phyloP scores from a whole-genome alignment of 495 filamentous ascomycete genomes.

The Trichodelitschia bisporula region DNA sequence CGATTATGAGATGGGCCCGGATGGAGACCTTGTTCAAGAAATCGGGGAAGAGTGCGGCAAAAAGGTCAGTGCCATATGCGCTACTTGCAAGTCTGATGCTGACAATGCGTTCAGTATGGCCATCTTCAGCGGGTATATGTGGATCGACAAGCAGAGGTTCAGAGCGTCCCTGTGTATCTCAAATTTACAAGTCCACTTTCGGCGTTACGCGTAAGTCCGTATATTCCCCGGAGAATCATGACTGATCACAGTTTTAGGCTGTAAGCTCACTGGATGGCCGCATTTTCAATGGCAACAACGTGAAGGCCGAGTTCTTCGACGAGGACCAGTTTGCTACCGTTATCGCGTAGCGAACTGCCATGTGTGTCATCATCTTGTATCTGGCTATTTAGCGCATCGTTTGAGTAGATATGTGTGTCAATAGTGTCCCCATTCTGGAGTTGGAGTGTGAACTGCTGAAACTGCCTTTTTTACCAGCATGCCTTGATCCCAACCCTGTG shows the following conservation, averaged over 20 bases:
- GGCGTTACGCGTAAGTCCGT: slow-evolving; percentile 44
- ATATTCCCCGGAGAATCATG: background rate
- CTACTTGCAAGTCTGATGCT: too few relatives aligned
- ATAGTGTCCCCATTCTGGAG: too few relatives aligned
- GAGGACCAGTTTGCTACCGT: slow-evolving; percentile 1
- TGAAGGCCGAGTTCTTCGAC: slow-evolving; percentile 3
- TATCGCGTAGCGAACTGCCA: too few relatives aligned
- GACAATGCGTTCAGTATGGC: too few relatives aligned
- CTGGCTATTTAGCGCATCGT: too few relatives aligned
- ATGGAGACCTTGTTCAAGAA: slow-evolving; percentile 56
- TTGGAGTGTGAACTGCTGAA: too few relatives aligned
- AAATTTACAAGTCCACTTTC: slow-evolving; percentile 64
- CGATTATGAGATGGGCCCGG: slow-evolving; percentile 38
- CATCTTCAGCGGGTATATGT: slow-evolving; percentile 65
- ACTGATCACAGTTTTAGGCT: slow-evolving; percentile 1
- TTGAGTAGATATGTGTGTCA: too few relatives aligned
- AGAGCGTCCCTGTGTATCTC: slow-evolving; percentile 52
- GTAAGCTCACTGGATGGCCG: slow-evolving; percentile 3
- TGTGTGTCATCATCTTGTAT: too few relatives aligned
- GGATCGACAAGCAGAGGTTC: slow-evolving; percentile 20
- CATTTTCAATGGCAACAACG: slow-evolving; percentile 2
- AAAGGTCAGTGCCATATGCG: too few relatives aligned
- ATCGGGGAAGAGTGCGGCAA: slow-evolving; percentile 80
- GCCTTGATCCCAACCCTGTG: too few relatives aligned
- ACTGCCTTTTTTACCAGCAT: too few relatives aligned